A percentile compares a stretch with the other conserved stretches of the same genome.
phyloP scores from a whole-genome alignment of 2,329 filamentous ascomycete genomes.

The Aspergillus oerlinghausenensis region DNA sequence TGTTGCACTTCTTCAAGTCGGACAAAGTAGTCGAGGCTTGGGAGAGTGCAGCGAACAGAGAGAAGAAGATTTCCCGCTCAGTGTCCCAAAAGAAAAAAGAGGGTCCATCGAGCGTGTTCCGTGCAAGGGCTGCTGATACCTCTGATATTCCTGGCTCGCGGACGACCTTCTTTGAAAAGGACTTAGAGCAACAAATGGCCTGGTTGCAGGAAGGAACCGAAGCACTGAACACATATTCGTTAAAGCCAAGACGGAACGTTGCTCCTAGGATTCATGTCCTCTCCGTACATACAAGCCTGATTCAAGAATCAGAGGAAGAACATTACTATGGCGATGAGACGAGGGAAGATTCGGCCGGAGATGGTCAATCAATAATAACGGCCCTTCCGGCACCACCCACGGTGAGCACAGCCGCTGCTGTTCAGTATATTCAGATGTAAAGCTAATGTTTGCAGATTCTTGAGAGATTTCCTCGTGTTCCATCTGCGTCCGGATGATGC shows the following conservation, averaged over 20 bases:
- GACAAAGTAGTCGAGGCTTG: conserved; percentile 31
- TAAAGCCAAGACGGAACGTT: conserved; percentile 23
- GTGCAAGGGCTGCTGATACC: conserved; percentile 20
- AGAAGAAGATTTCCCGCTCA: conserved; percentile 11
- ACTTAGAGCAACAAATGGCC: conserved; percentile 23
- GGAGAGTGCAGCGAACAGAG: conserved; percentile 22
- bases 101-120: conserved; percentile 30
- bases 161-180: conserved; percentile 9
- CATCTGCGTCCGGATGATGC: not conserved
- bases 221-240: conserved; percentile 25
- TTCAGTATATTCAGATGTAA: not conserved
- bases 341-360: conserved; percentile 4
- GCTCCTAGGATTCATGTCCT: conserved; percentile 30
- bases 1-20: conserved; percentile 30
- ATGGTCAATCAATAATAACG: conserved; percentile 22
- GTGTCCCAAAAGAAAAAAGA: conserved; percentile 16
- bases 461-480: not conserved
- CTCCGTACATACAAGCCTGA: conserved; percentile 22
- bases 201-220: conserved; percentile 27
- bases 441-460: not conserved
- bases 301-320: conserved; percentile 16
- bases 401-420: conserved; percentile 1
- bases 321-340: not conserved
- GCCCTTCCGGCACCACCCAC: conserved; percentile 22
- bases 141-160: conserved; percentile 5